These are phyloP conservation scores for Globisporangium megalacanthum DNA, from an alignment of 352 stramenopile genomes.

Conservation along the genomic window DNA sequence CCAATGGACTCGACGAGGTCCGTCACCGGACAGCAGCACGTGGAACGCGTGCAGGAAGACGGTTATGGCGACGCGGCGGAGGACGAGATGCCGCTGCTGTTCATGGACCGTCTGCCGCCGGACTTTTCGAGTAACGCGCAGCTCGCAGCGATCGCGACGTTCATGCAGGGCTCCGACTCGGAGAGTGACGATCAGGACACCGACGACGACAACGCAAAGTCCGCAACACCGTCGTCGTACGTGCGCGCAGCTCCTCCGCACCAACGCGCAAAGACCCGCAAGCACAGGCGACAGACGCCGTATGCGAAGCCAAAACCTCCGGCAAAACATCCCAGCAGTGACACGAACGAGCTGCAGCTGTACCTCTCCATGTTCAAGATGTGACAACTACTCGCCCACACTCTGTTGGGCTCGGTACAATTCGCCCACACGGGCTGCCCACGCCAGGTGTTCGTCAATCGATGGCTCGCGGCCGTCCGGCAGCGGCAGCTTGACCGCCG, in stretches of 20 bases:
- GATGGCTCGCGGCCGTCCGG: slow-evolving; percentile 11
- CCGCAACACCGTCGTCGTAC: not conserved
- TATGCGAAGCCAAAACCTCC: slow-evolving; percentile 18
- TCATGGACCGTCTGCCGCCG: slow-evolving; percentile 61
- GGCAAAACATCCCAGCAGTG: not conserved
- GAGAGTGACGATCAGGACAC: slow-evolving; percentile 7
- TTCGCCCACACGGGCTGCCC: slow-evolving; percentile 48
- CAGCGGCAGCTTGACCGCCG: slow-evolving; percentile 7
- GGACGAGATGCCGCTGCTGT: slow-evolving; percentile 74
- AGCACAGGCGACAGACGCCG: slow-evolving; percentile 15
- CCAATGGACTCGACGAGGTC: not conserved
- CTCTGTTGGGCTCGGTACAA: slow-evolving; percentile 27
- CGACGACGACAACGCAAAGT: slow-evolving; percentile 3
- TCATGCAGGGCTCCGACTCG: slow-evolving; percentile 62
- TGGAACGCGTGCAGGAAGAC: not conserved
- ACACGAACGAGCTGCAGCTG: slow-evolving; percentile 51
- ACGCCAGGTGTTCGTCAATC: slow-evolving; percentile 40
- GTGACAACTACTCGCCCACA: not conserved
- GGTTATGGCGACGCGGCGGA: slow-evolving; percentile 17
- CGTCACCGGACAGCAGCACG: not conserved
- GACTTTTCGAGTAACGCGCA: slow-evolving; percentile 63
- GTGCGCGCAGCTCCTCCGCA: not conserved
- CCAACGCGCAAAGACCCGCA: not conserved
- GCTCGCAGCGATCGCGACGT: slow-evolving; percentile 66
- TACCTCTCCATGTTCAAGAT: slow-evolving; percentile 55